Conservation (phyloP, 108 stramenopile genomes). For the Fistulifera solaris region DNA sequence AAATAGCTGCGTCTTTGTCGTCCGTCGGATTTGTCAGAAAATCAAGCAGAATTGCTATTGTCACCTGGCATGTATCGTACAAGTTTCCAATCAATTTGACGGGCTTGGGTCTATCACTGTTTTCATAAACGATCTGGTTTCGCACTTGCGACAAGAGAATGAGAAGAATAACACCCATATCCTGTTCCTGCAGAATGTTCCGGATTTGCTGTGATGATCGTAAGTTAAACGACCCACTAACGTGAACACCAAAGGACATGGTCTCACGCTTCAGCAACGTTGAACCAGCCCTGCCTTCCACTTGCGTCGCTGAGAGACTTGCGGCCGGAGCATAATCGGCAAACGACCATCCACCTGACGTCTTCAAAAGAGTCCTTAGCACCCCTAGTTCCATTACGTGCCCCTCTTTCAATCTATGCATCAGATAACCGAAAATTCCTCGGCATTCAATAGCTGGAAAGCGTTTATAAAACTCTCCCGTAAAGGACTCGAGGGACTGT, state of each 20-base stretch:
- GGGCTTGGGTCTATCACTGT: conserved; percentile 22
- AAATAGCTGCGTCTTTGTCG: conserved; percentile 13
- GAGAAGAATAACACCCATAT: conserved; percentile 64
- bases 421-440: conserved; percentile 60
- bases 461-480: conserved; percentile 68
- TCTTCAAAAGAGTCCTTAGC: conserved; percentile 64
- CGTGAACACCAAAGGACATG: conserved; percentile 73
- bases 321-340: conserved; percentile 75
- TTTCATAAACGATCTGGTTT: conserved; percentile 47
- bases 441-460: conserved; percentile 71
- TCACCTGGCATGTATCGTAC: conserved; percentile 65
- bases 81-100: conserved; percentile 76
- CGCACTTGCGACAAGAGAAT: conserved; percentile 70
- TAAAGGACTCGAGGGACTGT: conserved; percentile 74
- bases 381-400: conserved; percentile 73
- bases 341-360: conserved; percentile 70
- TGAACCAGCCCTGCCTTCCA: conserved; percentile 69
- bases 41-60: conserved; percentile 63
- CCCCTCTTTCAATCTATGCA: conserved; percentile 46
- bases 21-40: conserved; percentile 47
- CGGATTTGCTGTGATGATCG: conserved; percentile 39
- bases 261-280: conserved; percentile 66
- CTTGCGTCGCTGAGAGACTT: conserved; percentile 54
- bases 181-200: conserved; percentile 49
- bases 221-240: conserved; percentile 24